phyloP scores from a whole-genome alignment of 768 basidiomycete species.

The Lepiota brunneoincarnata region DNA sequence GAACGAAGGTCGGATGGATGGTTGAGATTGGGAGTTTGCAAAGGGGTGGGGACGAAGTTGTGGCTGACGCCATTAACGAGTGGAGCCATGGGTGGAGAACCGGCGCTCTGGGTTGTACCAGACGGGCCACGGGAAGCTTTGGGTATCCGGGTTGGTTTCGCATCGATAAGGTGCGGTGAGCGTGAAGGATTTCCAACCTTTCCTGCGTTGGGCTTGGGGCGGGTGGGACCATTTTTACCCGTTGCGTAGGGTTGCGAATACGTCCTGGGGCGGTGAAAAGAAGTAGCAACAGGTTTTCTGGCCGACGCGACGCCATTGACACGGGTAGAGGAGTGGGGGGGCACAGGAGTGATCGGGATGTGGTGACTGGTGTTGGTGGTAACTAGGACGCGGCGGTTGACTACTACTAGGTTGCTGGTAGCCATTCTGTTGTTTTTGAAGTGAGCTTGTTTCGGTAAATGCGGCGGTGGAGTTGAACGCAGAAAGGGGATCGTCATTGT shows the following conservation, averaged over 20 bases:
- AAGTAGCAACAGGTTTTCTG: constrained; percentile 26
- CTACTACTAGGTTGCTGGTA: constrained; percentile 13
- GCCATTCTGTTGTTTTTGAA: constrained; percentile 8
- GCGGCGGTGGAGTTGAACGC: constrained; percentile 16
- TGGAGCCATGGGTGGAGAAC: background rate
- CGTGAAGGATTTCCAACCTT: constrained; percentile 22
- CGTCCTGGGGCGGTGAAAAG: constrained; percentile 56
- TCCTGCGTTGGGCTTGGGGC: constrained; percentile 8
- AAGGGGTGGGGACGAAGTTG: constrained; percentile 16
- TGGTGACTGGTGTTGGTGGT: constrained; percentile 11
- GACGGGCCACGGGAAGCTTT: constrained; percentile 31
- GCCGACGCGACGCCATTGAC: constrained; percentile 29
- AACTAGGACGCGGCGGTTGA: constrained; percentile 14
- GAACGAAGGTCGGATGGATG: background rate
- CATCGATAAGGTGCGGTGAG: constrained; percentile 42
- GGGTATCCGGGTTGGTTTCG: constrained; percentile 52
- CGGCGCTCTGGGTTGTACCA: background rate
- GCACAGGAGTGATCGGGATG: constrained; percentile 17
- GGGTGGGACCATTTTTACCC: constrained; percentile 30
- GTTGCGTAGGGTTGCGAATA: constrained; percentile 59
- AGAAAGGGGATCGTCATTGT: constrained; percentile 30
- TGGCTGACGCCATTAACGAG: constrained; percentile 17
- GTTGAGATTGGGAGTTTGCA: constrained; percentile 23
- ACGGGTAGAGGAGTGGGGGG: constrained; percentile 22
- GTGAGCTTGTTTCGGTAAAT: constrained; percentile 3